Base-by-base conservation (phyloP, 1,284 basidiomycete genomes). In the Pulveroboletus ridleyi region DNA sequence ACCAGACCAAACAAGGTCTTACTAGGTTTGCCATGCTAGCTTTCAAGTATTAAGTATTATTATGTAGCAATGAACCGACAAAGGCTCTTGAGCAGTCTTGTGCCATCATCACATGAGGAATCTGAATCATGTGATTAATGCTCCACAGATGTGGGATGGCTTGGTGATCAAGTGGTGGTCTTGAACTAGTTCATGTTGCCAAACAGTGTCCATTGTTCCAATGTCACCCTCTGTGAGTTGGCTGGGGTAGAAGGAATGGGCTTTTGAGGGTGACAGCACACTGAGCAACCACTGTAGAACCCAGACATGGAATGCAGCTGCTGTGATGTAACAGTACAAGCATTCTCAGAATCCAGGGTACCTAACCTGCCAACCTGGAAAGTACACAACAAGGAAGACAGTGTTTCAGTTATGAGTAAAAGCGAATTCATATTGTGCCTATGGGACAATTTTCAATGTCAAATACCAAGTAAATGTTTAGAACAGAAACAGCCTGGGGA, bases 231-330 rank as follows among this genome's bases (percentile, higher is more conserved):
- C 20, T 20, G 59, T 53, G 63, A 66, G 29, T 53, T 73, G 22
- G 61, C 42, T 20, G 66, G 67, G 23, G 59, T 14, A 20, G 63
- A 67, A 47, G 64, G 52, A 44, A 56, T 42, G 8, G 67, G 67
- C 29, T 61, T n/a, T 29, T 71, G 68, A 56, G 62, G 65, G 25
- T 71, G 74, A 58, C 68, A 66, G 65, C 72, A 74, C 15, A 74
- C 71, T 9, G 64, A 58, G 61, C 72, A 74, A 58, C 72, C 73
- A 64, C 73, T 76, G 10, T 74, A 73, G 67, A 76, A 74, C 61
- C 59, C 68, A 25, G 63, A 62, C 29, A 49, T 33, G 7, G 66
- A 65, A 53, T 59, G 64, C 41, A 41, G 56, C 59, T 62, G 66
- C 50, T 35, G 54, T 14, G 63, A 57, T 41, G 29, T 56, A 39